Evolutionary conservation across 139 green algal species (phyloP).

Genomic region (Chlorella sp.): DNA sequence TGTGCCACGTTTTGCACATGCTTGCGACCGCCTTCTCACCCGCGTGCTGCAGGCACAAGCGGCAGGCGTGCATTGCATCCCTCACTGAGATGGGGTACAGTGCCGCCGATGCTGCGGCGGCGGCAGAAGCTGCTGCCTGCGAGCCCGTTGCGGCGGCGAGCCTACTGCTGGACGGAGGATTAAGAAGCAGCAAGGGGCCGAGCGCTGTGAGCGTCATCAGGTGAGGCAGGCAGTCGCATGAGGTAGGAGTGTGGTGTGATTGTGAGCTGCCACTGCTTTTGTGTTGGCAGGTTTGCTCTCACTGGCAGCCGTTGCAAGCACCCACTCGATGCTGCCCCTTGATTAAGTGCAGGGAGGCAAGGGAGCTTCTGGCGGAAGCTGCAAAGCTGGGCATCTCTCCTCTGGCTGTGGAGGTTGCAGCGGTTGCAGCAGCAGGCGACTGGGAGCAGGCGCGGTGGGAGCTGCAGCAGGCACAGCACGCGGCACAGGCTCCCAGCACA

Average conservation of each 20-base stretch:
- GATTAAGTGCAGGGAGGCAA: neutral
- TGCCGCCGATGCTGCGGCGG: neutral
- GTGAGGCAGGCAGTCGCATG: neutral
- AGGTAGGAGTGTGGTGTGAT: no score
- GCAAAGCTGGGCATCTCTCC: neutral
- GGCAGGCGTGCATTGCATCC: neutral
- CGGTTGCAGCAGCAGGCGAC: neutral
- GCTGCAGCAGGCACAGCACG: neutral
- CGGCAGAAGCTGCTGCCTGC: neutral
- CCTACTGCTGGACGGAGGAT: neutral
- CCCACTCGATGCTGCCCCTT: neutral
- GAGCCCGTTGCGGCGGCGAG: conserved; percentile 2
- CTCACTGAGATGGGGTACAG: conserved; percentile 3
- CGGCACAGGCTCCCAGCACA: neutral
- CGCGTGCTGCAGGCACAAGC: conserved; percentile 15
- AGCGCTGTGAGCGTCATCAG: neutral
- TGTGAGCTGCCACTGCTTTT: no score
- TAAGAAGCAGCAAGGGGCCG: neutral
- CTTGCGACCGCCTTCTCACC: neutral
- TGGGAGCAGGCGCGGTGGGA: conserved; percentile 3
- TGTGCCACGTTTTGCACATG: no score
- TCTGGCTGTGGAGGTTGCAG: neutral
- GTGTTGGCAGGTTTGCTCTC: no score
- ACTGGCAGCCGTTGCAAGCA: no score
- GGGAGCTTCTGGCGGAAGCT: neutral